Evolutionary conservation across 192 early-diverging fungal species (phyloP).

Genomic region (Fimicolochytrium jonesii): DNA sequence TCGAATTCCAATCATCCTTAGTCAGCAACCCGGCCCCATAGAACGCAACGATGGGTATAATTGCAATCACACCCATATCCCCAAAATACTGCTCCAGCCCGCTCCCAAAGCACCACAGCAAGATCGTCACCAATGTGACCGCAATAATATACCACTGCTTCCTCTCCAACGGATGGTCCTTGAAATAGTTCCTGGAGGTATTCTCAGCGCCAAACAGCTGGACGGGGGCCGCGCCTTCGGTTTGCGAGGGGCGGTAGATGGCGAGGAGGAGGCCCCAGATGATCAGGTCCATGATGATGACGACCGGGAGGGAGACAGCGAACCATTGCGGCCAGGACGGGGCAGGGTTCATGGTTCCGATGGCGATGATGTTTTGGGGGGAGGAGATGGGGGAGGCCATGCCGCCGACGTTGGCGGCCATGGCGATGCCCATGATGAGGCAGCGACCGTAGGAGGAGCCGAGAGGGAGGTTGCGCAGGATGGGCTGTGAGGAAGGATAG

Average conservation of each 20-base stretch:
- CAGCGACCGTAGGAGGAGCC: conserved; percentile 75
- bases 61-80: conserved; percentile 94
- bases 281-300: conserved; percentile 68
- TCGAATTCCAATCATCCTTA: conserved; percentile 97
- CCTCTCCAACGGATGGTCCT: conserved; percentile 35
- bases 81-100: conserved; percentile 72
- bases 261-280: conserved; percentile 80
- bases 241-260: conserved; percentile 64
- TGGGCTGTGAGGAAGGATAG: conserved; percentile 64
- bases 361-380: conserved; percentile 97
- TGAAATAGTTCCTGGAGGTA: conserved; percentile 25
- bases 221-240: conserved; percentile 18
- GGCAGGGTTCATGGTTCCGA: conserved; percentile 83
- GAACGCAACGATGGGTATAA: conserved; percentile 84
- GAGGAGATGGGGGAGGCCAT: conserved; percentile 97
- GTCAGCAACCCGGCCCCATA: conserved; percentile 86
- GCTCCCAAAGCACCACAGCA: conserved; percentile 85
- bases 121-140: conserved; percentile 74
- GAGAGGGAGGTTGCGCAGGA: conserved; percentile 83
- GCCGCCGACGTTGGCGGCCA: conserved; percentile 94
- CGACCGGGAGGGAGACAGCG: conserved; percentile 79
- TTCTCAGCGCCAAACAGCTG: conserved; percentile 32
- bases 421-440: conserved; percentile 92
- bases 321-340: conserved; percentile 94
- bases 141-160: conserved; percentile 75